A percentile compares a stretch with the other conserved stretches of the same genome.
phyloP scores from a whole-genome alignment of 2,329 filamentous ascomycete genomes.

The Pseudopyrenochaeta lycopersici region DNA sequence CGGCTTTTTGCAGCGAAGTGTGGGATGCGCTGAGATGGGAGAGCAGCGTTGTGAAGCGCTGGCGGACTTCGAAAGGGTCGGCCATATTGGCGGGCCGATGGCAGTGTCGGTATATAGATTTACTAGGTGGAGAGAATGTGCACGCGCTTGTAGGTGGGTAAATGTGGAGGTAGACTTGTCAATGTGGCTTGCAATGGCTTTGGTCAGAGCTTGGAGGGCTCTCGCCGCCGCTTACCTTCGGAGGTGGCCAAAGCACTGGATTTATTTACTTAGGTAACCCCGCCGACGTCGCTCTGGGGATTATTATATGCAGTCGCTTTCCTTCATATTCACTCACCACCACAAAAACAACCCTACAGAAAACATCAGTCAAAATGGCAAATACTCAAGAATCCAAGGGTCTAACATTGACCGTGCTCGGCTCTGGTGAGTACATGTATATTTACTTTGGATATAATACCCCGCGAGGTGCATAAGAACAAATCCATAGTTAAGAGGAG shows the following conservation, averaged over 20 bases:
- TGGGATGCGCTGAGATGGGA: constrained; percentile 91
- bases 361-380: constrained; percentile 36
- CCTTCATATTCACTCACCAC: constrained; percentile 9
- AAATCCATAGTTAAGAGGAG: background rate
- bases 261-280: constrained; percentile 19
- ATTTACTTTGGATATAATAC: background rate
- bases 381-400: constrained; percentile 42
- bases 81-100: constrained; percentile 58
- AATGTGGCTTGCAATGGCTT: background rate
- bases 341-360: background rate
- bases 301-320: constrained; percentile 13
- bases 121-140: background rate
- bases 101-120: background rate
- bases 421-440: constrained; percentile 73
- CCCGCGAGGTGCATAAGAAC: constrained; percentile 1
- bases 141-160: background rate
- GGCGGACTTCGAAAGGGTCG: constrained; percentile 97
- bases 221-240: constrained; percentile 30
- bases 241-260: constrained; percentile 23
- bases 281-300: constrained; percentile 21
- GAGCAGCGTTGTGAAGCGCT: constrained; percentile 92
- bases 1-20: constrained; percentile 88
- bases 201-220: constrained; percentile 7
- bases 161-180: background rate
- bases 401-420: constrained; percentile 80